phyloP scores from a whole-genome alignment of 306 rosid species.

The Cicer chorassanicum region DNA sequence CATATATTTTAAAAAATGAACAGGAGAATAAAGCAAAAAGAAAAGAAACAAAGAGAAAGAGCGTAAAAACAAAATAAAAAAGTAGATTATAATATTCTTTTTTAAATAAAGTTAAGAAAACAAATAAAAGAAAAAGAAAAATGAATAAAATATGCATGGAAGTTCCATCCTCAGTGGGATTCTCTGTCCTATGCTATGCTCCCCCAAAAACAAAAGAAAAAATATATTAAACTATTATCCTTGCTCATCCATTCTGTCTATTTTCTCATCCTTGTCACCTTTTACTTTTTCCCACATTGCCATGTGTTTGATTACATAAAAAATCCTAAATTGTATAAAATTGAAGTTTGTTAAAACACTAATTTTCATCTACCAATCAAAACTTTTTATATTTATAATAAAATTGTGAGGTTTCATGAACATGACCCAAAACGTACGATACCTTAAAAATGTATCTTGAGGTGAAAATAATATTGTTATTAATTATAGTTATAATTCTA shows the following conservation, averaged over 20 bases:
- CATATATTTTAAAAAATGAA: not conserved
- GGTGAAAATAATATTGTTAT: no score
- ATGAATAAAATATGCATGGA: conserved; percentile 28
- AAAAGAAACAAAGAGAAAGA: not conserved
- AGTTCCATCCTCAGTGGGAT: conserved; percentile 52
- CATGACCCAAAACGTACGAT: no score
- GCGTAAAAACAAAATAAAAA: conserved; percentile 31
- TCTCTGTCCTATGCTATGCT: conserved; percentile 41
- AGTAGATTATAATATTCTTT: not conserved
- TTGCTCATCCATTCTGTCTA: conserved; percentile 29
- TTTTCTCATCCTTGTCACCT: conserved; percentile 16
- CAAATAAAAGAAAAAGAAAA: not conserved
- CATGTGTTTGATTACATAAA: no score
- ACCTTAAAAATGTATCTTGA: no score
- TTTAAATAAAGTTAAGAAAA: not conserved
- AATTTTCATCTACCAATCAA: not conserved
- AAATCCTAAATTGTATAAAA: no score
- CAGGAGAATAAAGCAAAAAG: conserved; percentile 43
- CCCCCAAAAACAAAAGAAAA: conserved; percentile 15
- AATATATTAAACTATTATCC: conserved; percentile 14
- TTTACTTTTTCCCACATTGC: not conserved
- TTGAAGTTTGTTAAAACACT: not conserved
- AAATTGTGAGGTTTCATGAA: no score
- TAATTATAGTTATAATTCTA: no score
- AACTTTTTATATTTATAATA: no score